Percentiles rank a stretch among this genome's conserved stretches.
Evolutionary conservation across 768 basidiomycete species (phyloP).

Genomic region (Xanthoconium stramineum): DNA sequence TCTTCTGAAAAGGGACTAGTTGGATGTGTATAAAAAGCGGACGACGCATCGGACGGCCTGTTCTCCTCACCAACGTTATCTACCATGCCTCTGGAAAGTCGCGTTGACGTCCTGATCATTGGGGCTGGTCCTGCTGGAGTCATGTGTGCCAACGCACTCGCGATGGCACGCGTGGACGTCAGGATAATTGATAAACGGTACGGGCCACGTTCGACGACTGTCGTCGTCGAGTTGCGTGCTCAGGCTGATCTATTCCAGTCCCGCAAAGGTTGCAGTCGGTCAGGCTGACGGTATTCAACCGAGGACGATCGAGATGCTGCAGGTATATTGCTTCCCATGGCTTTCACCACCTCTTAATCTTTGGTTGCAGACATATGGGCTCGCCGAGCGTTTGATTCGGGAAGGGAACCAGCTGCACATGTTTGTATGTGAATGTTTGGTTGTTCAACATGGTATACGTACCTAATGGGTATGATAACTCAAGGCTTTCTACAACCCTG

Average conservation of each 20-base stretch:
- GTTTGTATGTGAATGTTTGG: conserved; percentile 43
- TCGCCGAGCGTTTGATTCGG: conserved; percentile 58
- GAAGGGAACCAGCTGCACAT: conserved; percentile 70
- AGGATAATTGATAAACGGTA: conserved; percentile 49
- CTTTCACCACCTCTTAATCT: background rate
- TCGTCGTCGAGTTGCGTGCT: background rate
- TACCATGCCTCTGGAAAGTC: conserved; percentile 23
- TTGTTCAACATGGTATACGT: background rate
- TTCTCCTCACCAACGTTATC: background rate
- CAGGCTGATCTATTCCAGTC: conserved; percentile 29
- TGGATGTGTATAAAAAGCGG: background rate
- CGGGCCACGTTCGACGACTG: background rate
- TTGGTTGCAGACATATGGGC: conserved; percentile 45
- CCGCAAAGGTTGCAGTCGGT: conserved; percentile 39
- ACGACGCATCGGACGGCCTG: too few relatives aligned
- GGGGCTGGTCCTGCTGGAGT: conserved; percentile 55
- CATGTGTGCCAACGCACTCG: conserved; percentile 63
- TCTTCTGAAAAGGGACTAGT: background rate
- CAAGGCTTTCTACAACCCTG: conserved; percentile 76
- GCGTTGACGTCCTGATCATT: conserved; percentile 47
- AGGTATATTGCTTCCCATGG: conserved; percentile 26
- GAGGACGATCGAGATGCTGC: conserved; percentile 50
- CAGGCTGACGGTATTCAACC: conserved; percentile 57
- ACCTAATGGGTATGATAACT: background rate
- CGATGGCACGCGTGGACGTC: conserved; percentile 39